Percentiles rank a stretch among this genome's conserved stretches.
Evolutionary conservation across 768 basidiomycete species (phyloP).

Genomic region (Rhodotorula sphaerocarpa): DNA sequence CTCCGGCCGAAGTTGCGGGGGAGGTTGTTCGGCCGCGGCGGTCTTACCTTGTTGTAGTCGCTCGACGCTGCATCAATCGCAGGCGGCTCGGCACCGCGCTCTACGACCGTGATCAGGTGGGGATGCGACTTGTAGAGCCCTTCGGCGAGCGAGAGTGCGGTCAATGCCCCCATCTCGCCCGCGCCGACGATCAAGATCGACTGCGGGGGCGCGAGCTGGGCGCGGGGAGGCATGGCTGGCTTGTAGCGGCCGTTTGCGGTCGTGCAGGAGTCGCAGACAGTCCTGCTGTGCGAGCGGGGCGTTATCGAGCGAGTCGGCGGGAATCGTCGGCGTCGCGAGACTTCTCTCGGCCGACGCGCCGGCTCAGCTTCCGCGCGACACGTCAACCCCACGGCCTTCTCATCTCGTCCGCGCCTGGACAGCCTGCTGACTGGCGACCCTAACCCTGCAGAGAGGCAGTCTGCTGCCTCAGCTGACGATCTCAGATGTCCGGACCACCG

Average conservation of each 20-base stretch:
- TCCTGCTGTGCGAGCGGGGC: background rate
- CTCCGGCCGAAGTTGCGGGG: no score
- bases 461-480: background rate
- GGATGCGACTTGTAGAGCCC: conserved; percentile 22
- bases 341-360: background rate
- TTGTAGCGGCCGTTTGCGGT: no score
- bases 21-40: no score
- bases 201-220: conserved; percentile 12
- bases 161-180: conserved; percentile 37
- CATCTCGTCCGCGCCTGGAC: no score
- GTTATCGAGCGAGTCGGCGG: background rate
- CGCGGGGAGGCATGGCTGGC: no score
- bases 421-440: no score
- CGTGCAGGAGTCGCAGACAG: no score
- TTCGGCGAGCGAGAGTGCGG: conserved; percentile 35
- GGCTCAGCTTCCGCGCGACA: no score
- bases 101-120: conserved; percentile 33
- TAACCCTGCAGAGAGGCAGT: no score
- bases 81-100: conserved; percentile 37
- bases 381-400: no score
- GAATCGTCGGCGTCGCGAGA: no score
- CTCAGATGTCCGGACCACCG: background rate
- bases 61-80: conserved; percentile 40
- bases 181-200: conserved; percentile 34
- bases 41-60: conserved; percentile 41